phyloP scores from a whole-genome alignment of 371 early-diverging fungal genomes.

The Mucor saturninus region DNA sequence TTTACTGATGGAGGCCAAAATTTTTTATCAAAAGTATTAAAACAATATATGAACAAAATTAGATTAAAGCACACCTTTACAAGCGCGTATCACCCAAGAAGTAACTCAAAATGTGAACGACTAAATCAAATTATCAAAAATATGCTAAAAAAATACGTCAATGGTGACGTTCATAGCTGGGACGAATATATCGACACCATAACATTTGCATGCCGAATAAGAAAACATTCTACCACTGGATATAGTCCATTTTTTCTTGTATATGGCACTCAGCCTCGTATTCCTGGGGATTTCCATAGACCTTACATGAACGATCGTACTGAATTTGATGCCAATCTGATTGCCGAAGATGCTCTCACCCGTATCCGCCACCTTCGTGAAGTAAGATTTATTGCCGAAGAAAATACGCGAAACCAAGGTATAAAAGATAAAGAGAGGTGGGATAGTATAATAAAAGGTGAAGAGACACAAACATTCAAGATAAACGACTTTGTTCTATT shows the following conservation, averaged over 20 bases:
- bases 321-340: neutral
- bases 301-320: constrained; percentile 3
- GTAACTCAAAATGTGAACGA: constrained; percentile 10
- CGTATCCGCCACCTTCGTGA: too few relatives aligned
- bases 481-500: constrained; percentile 10
- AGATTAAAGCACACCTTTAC: neutral
- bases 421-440: constrained; percentile 14
- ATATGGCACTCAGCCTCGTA: constrained; percentile 25
- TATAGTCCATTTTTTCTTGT: constrained; percentile 20
- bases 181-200: constrained; percentile 8
- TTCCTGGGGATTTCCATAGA: constrained; percentile 16
- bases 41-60: neutral
- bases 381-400: neutral
- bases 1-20: constrained; percentile 31
- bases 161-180: too few relatives aligned
- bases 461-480: neutral
- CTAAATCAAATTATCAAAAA: too few relatives aligned
- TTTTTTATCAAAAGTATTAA: constrained; percentile 11
- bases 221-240: constrained; percentile 16
- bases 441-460: constrained; percentile 9
- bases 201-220: constrained; percentile 21
- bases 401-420: neutral
- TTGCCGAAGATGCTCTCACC: too few relatives aligned
- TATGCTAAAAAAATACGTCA: too few relatives aligned
- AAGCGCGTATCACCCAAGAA: constrained; percentile 5